Percentiles rank a stretch among this genome's conserved stretches.
These are phyloP conservation scores for Babesia caballi DNA, from an alignment of 169 alveolate species.

Conservation along the genomic window DNA sequence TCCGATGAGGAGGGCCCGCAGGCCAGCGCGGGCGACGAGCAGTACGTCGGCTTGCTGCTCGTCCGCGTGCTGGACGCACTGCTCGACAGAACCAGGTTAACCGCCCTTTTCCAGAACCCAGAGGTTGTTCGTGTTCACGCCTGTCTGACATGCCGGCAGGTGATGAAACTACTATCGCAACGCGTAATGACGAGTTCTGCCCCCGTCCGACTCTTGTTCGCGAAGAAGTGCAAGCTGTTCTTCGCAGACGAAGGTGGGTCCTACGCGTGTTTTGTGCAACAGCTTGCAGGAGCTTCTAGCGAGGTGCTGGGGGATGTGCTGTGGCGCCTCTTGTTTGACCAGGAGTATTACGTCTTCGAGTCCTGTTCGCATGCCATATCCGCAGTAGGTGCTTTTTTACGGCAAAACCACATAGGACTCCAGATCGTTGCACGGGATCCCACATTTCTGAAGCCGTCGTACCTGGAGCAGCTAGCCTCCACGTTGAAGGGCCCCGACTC, in stretches of 20 bases:
- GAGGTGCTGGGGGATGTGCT: constrained; percentile 17
- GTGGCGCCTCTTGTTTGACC: constrained; percentile 43
- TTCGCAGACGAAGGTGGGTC: not conserved
- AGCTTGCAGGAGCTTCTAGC: constrained; percentile 2
- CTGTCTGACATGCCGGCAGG: not conserved
- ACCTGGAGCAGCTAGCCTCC: not conserved
- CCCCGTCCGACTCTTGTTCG: constrained; percentile 22
- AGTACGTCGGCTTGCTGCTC: constrained; percentile 28
- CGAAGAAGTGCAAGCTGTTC: constrained; percentile 6
- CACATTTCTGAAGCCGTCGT: not conserved
- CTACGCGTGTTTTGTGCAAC: no score
- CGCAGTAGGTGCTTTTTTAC: not conserved
- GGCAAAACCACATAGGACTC: not conserved
- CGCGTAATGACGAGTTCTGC: constrained; percentile 1
- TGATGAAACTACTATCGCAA: constrained; percentile 5
- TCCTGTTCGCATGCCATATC: constrained; percentile 35
- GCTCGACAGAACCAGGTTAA: not conserved
- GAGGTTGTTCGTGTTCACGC: not conserved
- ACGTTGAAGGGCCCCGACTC: not conserved
- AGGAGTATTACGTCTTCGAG: constrained; percentile 34
- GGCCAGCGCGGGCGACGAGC: not conserved
- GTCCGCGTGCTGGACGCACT: constrained; percentile 38
- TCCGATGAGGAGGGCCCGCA: not conserved
- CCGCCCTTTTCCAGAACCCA: constrained; percentile 20
- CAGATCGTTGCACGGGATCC: not conserved